These are phyloP conservation scores for Candida ponderosae DNA, from an alignment of 805 yeast genomes.

Conservation along the genomic window DNA sequence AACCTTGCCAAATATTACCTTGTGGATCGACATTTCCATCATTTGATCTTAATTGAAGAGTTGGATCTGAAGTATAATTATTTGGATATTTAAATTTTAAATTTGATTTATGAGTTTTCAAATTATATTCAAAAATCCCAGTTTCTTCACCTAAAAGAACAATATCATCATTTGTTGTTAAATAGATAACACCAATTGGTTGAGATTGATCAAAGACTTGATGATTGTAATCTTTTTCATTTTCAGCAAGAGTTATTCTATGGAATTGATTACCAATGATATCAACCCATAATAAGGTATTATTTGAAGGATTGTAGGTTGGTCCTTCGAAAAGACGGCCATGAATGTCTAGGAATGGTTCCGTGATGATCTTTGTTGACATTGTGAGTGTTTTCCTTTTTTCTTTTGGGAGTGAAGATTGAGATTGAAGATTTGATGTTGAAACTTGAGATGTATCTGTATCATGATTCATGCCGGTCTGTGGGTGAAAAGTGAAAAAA, in stretches of 20 bases:
- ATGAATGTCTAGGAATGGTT: conserved; percentile 11
- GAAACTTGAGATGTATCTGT: no score
- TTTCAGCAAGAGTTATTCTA: conserved; percentile 20
- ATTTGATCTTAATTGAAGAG: conserved; percentile 62
- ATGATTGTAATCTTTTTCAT: conserved; percentile 23
- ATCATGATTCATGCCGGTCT: no score
- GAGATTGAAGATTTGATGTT: no score
- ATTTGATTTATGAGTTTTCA: conserved; percentile 22
- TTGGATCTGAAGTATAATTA: conserved; percentile 10
- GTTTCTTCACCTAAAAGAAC: conserved; percentile 54
- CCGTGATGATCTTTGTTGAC: no score
- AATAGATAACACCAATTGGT: conserved; percentile 65
- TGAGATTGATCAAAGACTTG: conserved; percentile 30
- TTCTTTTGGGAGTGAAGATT: no score
- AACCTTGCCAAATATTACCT: conserved; percentile 75
- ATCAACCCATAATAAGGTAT: conserved; percentile 38
- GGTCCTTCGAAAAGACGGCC: conserved; percentile 59
- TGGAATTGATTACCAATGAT: conserved; percentile 28
- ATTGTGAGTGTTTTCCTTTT: no score
- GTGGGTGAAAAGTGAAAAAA: no score
- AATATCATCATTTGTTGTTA: conserved; percentile 46
- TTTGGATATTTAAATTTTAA: conserved; percentile 29
- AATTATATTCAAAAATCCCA: conserved; percentile 55
- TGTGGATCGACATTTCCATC: conserved; percentile 76
- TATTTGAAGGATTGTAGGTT: conserved; percentile 49